Evolutionary conservation across 2,329 filamentous ascomycete genomes (phyloP), one percentile per base, ranked within the genome.

Genomic region (Rosellinia necatrix): DNA sequence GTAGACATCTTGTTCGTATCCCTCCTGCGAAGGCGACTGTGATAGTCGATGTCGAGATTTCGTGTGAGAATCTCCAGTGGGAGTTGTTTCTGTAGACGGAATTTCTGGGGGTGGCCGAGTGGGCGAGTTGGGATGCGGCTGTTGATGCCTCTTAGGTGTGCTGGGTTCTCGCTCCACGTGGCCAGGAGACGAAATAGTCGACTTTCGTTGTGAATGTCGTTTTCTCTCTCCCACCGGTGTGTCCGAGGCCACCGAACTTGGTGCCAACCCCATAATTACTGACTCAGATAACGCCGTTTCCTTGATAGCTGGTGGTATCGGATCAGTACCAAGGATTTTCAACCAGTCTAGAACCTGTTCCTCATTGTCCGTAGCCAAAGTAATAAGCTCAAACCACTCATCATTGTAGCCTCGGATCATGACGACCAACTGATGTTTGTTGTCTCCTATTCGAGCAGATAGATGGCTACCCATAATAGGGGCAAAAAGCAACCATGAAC

Each of bases 331-430:
- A 2, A 97, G 76, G 73, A 97, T 90, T 34, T 89, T 83, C 32
- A 97, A 78, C 94, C 94, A 99, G 72, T 97, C 94, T 13, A 83
- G 76, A 5, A 88, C 86, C 56, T 92, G 86, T 53, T 90, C 87
- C 59, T 92, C 87, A 68, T 90, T 85, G 49, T 92, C 88, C 2
- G 89, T 85, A 8, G 80, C 83, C 13, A 97, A 78, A n/a, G 85
- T 87, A 56, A 97, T 77, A 6, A 96, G 77, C 73, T 99, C 92
- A 59, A 87, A 87, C 92, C 93, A 97, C 61, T 89, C 85, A 49
- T 81, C 82, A 32, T 84, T 82, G 59, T 82, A 73, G 35, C 91
- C 92, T 56, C 91, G 86, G 51, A 97, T 81, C 92, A 97, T 97
- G 56, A 96, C 77, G 7, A 96, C 81, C 59, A 97, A 81, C 63